Evolutionary conservation across 2,329 filamentous ascomycete genomes (phyloP).

Genomic region (Ascochyta pisi): DNA sequence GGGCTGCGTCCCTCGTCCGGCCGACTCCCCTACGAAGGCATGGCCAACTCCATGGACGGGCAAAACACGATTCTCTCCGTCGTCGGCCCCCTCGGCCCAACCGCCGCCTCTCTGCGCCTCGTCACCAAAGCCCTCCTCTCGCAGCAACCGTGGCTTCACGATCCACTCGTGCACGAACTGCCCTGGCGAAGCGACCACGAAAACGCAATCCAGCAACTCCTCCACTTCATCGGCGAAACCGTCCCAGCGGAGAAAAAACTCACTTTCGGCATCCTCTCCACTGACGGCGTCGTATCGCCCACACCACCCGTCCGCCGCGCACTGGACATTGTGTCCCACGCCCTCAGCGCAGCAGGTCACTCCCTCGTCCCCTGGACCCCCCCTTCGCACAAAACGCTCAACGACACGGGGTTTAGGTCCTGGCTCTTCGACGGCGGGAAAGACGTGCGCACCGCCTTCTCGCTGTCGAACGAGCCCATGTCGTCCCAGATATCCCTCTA

Average conservation of each 20-base stretch:
- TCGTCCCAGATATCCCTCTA: slow-evolving; percentile 35
- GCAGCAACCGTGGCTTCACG: slow-evolving; percentile 69
- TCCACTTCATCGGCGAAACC: slow-evolving; percentile 8
- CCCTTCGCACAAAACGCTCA: slow-evolving; percentile 31
- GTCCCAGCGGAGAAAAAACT: slow-evolving; percentile 26
- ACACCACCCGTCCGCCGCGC: slow-evolving; percentile 47
- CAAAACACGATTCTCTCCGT: slow-evolving; percentile 69
- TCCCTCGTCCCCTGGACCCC: slow-evolving; percentile 38
- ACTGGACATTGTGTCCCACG: slow-evolving; percentile 35
- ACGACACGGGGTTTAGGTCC: slow-evolving; percentile 29
- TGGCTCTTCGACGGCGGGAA: slow-evolving; percentile 44
- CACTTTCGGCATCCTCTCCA: slow-evolving; percentile 40
- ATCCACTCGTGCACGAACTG: slow-evolving; percentile 69
- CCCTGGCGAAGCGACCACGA: slow-evolving; percentile 65
- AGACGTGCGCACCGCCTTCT: slow-evolving; percentile 41
- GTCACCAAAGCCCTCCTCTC: slow-evolving; percentile 64
- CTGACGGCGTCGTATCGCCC: slow-evolving; percentile 47
- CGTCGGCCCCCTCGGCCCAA: slow-evolving; percentile 68
- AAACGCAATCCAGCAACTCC: slow-evolving; percentile 46
- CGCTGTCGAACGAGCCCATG: slow-evolving; percentile 43
- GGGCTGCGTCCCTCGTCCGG: slow-evolving; percentile 61
- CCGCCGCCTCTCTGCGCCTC: slow-evolving; percentile 61
- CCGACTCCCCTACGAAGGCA: slow-evolving; percentile 54
- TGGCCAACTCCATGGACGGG: slow-evolving; percentile 68
- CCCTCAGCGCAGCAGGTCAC: slow-evolving; percentile 37